A percentile compares a stretch with the other conserved stretches of the same genome.
phyloP scores from a whole-genome alignment of 176 grass and related monocot species.

The Cocos nucifera region DNA sequence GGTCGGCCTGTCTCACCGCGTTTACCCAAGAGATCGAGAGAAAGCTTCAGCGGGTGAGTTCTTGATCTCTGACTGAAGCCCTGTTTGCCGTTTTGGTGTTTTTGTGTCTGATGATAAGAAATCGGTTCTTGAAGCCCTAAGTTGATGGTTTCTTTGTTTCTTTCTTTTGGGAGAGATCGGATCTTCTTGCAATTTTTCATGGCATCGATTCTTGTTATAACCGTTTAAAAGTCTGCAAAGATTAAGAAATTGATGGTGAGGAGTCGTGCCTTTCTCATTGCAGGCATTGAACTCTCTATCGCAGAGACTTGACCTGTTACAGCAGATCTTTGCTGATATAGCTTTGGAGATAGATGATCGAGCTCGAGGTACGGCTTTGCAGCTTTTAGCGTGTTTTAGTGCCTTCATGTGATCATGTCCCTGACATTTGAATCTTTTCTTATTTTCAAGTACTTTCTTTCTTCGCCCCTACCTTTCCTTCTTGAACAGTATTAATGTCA shows the following conservation, averaged over 20 bases:
- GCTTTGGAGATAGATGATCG: slow-evolving; percentile 77
- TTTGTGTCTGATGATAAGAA: background rate
- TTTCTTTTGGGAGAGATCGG: background rate
- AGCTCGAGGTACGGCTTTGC: slow-evolving; percentile 42
- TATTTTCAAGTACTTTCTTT: slow-evolving; percentile 1
- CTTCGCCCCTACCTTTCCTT: no score
- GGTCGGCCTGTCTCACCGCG: slow-evolving; percentile 66
- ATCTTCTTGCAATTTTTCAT: background rate
- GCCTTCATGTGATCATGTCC: no score
- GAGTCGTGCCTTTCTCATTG: background rate
- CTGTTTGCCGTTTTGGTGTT: background rate
- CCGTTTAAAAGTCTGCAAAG: background rate
- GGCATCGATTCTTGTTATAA: no score
- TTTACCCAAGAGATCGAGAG: slow-evolving; percentile 81
- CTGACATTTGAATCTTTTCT: background rate
- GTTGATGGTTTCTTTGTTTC: background rate
- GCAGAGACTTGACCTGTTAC: slow-evolving; percentile 53
- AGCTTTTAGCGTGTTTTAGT: slow-evolving; percentile 1
- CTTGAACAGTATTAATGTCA: no score
- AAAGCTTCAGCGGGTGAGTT: slow-evolving; percentile 67
- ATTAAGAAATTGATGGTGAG: slow-evolving; percentile 6
- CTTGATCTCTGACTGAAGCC: background rate
- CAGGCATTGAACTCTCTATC: slow-evolving; percentile 63
- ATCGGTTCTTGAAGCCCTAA: background rate
- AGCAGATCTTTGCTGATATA: slow-evolving; percentile 74